Evolutionary conservation across 1,284 basidiomycete species (phyloP).

Genomic region (Puccinia triticina): DNA sequence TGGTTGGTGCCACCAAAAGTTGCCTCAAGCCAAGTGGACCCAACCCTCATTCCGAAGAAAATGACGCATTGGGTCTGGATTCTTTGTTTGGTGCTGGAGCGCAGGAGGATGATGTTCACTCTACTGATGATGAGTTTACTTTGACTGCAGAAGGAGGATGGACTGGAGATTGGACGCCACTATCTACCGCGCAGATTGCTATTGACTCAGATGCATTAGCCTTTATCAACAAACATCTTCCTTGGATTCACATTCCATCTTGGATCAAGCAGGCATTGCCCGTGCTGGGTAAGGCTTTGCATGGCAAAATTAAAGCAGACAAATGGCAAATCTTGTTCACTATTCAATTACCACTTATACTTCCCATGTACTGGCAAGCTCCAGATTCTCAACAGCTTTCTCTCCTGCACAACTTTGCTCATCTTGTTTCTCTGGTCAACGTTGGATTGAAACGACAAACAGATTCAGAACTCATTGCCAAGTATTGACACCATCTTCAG

Average conservation of each 20-base stretch:
- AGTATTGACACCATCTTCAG: background rate
- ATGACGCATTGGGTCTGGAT: background rate
- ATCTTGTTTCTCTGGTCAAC: slow-evolving; percentile 6
- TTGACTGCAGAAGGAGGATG: background rate
- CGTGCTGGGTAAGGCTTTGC: background rate
- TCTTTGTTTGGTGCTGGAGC: no score
- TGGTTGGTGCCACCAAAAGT: background rate
- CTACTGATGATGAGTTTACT: background rate
- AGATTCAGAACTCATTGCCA: background rate
- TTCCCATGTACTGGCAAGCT: background rate
- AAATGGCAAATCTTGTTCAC: slow-evolving; percentile 16
- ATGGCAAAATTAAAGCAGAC: background rate
- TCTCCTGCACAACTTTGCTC: slow-evolving; percentile 25
- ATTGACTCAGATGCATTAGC: background rate
- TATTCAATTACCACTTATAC: slow-evolving; percentile 17
- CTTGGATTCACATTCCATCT: background rate
- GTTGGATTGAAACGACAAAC: background rate
- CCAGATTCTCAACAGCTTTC: background rate
- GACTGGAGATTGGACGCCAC: background rate
- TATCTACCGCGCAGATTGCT: background rate
- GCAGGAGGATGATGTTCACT: background rate
- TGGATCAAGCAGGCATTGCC: background rate
- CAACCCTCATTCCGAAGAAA: background rate
- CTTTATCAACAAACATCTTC: background rate
- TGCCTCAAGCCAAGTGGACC: background rate